These are phyloP conservation scores for Phytophthora macrochlamydospora DNA, from an alignment of 352 stramenopile species.

Conservation along the genomic window DNA sequence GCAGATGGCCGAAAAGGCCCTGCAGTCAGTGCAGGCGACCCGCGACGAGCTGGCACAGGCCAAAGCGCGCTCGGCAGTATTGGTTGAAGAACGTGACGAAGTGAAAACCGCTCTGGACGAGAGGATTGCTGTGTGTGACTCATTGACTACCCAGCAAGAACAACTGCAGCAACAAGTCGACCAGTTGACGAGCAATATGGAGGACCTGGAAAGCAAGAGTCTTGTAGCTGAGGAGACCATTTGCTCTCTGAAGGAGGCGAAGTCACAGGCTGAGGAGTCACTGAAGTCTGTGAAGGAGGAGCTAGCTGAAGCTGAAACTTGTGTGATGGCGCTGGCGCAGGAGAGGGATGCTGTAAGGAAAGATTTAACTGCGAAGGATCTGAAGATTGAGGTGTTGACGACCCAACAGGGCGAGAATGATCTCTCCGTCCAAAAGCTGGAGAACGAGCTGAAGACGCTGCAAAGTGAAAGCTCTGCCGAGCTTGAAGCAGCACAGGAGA, in stretches of 20 bases:
- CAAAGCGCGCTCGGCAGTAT: conserved; percentile 19
- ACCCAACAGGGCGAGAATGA: conserved; percentile 36
- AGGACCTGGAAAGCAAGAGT: conserved; percentile 11
- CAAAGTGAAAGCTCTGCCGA: conserved; percentile 25
- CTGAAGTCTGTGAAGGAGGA: conserved; percentile 24
- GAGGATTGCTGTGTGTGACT: conserved; percentile 20
- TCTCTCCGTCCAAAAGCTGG: conserved; percentile 30
- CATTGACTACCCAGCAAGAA: conserved; percentile 17
- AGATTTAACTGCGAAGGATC: conserved; percentile 31
- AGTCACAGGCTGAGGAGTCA: conserved; percentile 20
- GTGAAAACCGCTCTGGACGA: conserved; percentile 18
- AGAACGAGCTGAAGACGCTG: conserved; percentile 29
- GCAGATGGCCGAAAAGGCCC: conserved; percentile 40
- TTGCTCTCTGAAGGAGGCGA: conserved; percentile 17
- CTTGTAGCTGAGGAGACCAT: conserved; percentile 18
- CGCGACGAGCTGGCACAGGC: conserved; percentile 30
- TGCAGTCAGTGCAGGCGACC: conserved; percentile 33
- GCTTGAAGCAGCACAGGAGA: conserved; percentile 19
- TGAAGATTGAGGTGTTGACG: conserved; percentile 45
- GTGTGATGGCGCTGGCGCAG: conserved; percentile 36
- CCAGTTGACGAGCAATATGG: conserved; percentile 23
- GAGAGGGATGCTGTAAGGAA: conserved; percentile 39
- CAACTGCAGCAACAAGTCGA: conserved; percentile 28
- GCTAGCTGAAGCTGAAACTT: conserved; percentile 36
- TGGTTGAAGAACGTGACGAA: conserved; percentile 31